Evolutionary conservation across 768 basidiomycete species (phyloP).

Genomic region (Agaricus sinodeliciosus): DNA sequence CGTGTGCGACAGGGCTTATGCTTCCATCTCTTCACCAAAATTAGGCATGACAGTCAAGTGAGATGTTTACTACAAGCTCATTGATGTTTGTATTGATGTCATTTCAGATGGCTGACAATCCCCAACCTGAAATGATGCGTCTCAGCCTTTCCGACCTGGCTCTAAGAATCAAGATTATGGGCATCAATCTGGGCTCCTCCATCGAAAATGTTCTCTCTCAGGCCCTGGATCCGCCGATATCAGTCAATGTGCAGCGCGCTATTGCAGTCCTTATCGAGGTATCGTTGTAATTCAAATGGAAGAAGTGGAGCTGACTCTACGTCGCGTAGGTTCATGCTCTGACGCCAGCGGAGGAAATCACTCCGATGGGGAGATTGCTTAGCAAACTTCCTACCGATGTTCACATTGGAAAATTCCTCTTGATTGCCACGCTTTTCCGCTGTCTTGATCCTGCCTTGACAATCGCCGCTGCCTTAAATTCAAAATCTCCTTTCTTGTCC

Average conservation of each 20-base stretch:
- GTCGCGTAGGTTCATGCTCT: conserved; percentile 69
- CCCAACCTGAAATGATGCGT: conserved; percentile 92
- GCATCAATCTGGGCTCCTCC: conserved; percentile 72
- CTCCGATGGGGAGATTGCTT: conserved; percentile 85
- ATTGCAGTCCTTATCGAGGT: conserved; percentile 89
- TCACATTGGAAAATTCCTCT: conserved; percentile 88
- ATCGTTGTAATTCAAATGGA: conserved; percentile 9
- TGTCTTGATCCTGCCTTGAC: conserved; percentile 97
- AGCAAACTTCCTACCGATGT: conserved; percentile 95
- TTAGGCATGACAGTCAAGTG: conserved; percentile 75
- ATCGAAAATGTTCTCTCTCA: conserved; percentile 87
- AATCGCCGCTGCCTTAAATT: conserved; percentile 87
- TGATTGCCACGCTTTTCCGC: conserved; percentile 76
- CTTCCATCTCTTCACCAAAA: conserved; percentile 93
- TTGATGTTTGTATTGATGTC: conserved; percentile 1
- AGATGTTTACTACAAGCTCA: neutral
- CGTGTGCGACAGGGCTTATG: conserved; percentile 86
- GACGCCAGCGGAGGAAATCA: conserved; percentile 83
- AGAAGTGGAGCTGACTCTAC: conserved; percentile 2
- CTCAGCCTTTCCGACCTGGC: conserved; percentile 89
- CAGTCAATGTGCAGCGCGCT: conserved; percentile 85
- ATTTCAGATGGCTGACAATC: conserved; percentile 76
- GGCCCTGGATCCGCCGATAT: conserved; percentile 84
- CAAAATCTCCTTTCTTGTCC: conserved; percentile 88
- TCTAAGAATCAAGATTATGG: conserved; percentile 90